A percentile compares a stretch with the other conserved stretches of the same genome.
These are phyloP conservation scores for Heritiera fomes DNA, from an alignment of 345 rosid genomes.

Conservation along the genomic window DNA sequence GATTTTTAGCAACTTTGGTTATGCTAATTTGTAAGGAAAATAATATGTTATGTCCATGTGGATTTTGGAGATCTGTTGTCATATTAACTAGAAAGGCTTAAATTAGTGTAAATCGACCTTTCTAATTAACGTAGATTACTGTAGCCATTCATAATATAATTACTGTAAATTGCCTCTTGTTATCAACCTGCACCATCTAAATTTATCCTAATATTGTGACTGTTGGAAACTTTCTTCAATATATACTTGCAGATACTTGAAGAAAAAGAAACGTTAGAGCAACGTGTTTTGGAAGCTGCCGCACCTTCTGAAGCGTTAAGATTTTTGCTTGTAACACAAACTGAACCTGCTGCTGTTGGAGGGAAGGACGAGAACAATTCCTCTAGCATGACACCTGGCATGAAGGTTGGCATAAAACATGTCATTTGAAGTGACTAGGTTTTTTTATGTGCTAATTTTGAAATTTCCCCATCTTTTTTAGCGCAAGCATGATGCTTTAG, in stretches of 20 bases:
- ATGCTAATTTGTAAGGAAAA: neutral
- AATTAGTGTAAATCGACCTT: too few relatives aligned
- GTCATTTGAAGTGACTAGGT: constrained; percentile 8
- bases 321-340: constrained; percentile 44
- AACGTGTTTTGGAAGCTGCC: constrained; percentile 70
- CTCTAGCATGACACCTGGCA: constrained; percentile 38
- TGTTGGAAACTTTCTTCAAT: neutral
- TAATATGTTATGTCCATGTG: neutral
- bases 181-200: neutral
- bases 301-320: constrained; percentile 66
- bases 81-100: neutral
- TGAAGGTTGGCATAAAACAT: constrained; percentile 57
- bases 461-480: constrained; percentile 31
- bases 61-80: neutral
- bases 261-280: constrained; percentile 52
- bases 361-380: constrained; percentile 29
- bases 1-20: neutral
- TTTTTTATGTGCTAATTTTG: constrained; percentile 25
- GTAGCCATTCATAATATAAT: neutral
- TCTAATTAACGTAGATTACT: neutral
- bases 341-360: constrained; percentile 33
- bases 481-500: constrained; percentile 59
- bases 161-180: neutral
- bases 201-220: neutral
- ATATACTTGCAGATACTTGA: constrained; percentile 42